These are phyloP conservation scores for Quercus berberidifolia DNA, from an alignment of 306 rosid species.

Conservation along the genomic window DNA sequence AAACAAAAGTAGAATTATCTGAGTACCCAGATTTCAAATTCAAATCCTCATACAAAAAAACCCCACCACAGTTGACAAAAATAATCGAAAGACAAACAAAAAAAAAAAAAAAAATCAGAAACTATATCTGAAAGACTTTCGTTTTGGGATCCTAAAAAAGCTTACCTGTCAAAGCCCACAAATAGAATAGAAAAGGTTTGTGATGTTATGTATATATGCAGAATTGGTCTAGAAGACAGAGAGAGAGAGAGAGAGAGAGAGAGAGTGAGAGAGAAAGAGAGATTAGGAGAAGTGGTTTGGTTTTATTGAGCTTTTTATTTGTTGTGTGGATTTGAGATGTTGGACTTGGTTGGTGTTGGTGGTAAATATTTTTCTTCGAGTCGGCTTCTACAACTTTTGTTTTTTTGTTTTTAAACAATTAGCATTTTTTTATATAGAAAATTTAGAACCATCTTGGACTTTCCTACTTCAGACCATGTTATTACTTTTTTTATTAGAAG, in stretches of 20 bases:
- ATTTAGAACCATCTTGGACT: not conserved
- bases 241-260: not conserved
- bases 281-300: not conserved
- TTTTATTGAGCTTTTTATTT: not conserved
- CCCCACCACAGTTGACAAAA: not conserved
- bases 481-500: too few species aligned
- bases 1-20: not conserved
- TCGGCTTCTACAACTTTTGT: not conserved
- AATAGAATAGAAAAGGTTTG: constrained; percentile 5
- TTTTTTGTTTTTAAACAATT: too few species aligned
- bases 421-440: too few species aligned
- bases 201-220: not conserved
- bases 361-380: not conserved
- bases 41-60: not conserved
- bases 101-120: not conserved
- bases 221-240: not conserved
- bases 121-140: not conserved
- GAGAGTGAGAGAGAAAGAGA: not conserved
- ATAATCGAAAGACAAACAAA: not conserved
- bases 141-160: not conserved
- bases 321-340: constrained; percentile 10
- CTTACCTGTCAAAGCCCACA: constrained; percentile 19
- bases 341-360: not conserved
- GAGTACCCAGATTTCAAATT: not conserved
- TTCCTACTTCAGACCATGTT: not conserved